phyloP scores from a whole-genome alignment of 2,329 filamentous ascomycete genomes.

The Pseudogymnoascus sp. region DNA sequence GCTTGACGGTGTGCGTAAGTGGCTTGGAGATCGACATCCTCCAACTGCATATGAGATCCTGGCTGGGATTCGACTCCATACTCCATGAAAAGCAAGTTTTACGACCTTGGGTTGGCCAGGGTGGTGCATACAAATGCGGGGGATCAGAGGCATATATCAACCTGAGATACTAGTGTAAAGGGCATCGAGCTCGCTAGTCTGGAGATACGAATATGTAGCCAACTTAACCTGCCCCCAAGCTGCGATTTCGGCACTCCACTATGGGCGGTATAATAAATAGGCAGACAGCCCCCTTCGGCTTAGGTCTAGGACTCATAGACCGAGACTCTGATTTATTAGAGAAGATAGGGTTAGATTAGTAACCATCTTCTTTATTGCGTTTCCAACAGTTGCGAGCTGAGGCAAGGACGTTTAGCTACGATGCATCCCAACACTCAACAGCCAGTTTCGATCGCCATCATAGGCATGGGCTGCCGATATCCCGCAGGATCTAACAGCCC shows the following conservation, averaged over 20 bases:
- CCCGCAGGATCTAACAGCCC: conserved; percentile 27
- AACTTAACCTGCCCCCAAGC: not conserved
- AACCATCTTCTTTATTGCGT: not conserved
- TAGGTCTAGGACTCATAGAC: not conserved
- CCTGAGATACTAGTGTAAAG: not conserved
- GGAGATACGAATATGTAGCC: not conserved
- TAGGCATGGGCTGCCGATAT: conserved; percentile 29
- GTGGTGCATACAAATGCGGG: not conserved
- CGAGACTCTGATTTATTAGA: not conserved
- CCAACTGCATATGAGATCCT: not conserved
- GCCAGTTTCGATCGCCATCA: conserved; percentile 27
- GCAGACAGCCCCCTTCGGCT: not conserved
- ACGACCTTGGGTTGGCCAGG: not conserved
- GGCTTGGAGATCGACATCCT: not conserved
- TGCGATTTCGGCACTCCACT: not conserved
- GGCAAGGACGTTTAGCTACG: not conserved
- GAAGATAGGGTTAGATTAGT: not conserved
- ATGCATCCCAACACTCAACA: conserved; percentile 8
- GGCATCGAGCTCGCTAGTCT: not conserved
- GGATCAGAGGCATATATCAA: not conserved
- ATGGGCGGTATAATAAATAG: not conserved
- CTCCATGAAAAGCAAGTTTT: not conserved
- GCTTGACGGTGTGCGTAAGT: not conserved
- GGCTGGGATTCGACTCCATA: not conserved
- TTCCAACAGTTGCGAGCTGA: not conserved